Conservation (phyloP, 306 rosid genomes). For the Dicorynia guianensis region DNA sequence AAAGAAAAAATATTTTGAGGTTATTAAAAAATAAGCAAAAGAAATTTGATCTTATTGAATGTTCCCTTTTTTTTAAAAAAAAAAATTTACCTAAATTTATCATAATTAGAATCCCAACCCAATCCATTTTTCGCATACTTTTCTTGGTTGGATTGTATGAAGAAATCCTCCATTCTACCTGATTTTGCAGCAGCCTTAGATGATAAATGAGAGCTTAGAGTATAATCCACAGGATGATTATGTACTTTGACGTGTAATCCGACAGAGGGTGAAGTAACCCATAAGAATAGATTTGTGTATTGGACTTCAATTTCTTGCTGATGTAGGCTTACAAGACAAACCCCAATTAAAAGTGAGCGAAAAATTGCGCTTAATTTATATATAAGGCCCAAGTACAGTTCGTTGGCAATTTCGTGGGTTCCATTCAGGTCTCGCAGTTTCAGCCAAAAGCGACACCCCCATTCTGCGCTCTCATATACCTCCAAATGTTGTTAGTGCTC, state of each 20-base stretch:
- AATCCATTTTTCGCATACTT: slow-evolving; percentile 25
- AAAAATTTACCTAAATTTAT: too few relatives aligned
- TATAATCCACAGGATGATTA: slow-evolving; percentile 16
- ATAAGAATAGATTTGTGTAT: slow-evolving; percentile 47
- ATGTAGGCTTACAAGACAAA: slow-evolving; percentile 37
- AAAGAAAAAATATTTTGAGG: too few relatives aligned
- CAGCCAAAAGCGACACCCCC: slow-evolving; percentile 48
- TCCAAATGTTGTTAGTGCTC: slow-evolving; percentile 48
- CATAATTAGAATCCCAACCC: too few relatives aligned
- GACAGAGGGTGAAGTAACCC: slow-evolving; percentile 64
- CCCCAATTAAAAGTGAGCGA: slow-evolving; percentile 31
- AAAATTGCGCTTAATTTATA: slow-evolving; percentile 19
- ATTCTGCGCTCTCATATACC: slow-evolving; percentile 48
- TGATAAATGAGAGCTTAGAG: not conserved
- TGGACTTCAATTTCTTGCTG: slow-evolving; percentile 46
- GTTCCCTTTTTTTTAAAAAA: too few relatives aligned
- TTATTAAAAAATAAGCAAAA: too few relatives aligned
- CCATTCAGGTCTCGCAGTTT: slow-evolving; percentile 52
- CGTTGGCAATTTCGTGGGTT: slow-evolving; percentile 57
- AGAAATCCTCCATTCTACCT: not conserved
- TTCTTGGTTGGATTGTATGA: slow-evolving; percentile 11
- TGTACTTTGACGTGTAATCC: slow-evolving; percentile 53
- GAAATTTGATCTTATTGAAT: too few relatives aligned
- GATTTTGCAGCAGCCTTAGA: slow-evolving; percentile 17
- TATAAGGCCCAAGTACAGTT: slow-evolving; percentile 50